Base-by-base conservation (phyloP, 495 filamentous ascomycete species). In the Bombardia bombarda region DNA sequence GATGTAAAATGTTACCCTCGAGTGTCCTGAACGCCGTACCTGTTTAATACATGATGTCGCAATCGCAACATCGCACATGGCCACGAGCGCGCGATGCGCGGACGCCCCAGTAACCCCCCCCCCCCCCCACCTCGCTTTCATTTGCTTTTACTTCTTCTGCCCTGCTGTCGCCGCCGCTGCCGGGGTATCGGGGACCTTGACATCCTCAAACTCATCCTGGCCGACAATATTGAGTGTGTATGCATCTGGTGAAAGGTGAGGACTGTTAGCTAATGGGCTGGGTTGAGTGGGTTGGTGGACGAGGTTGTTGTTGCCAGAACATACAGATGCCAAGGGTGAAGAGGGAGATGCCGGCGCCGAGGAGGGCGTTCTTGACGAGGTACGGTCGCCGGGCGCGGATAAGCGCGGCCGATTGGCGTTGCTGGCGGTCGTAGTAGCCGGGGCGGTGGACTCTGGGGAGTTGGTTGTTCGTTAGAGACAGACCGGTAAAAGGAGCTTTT, bases 131-230 rank as follows among this genome's bases (percentile, higher is more conserved):
- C n/a, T n/a, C n/a, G n/a, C n/a, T n/a, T 28, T 28, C 14, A 33
- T 33, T 33, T 33, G 32, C 34, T 9, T 20, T 61, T 37, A 65
- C 36, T 58, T 66, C 51, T 55, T 64, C 47, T 43, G 23, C 2
- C 14, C 20, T 19, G 23, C 7, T n/a, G 35, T 28, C 23, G 35
- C 19, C 24, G 39, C 45, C n/a, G 16, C 30, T 31, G 46, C 44
- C 7, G 57, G 82, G 6, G 75, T 69, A 56, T 84, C 82, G 37
- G 90, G 89, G 32, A 94, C 80, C 54, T 79, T 78, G 42, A 99
- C 89, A 59, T 99, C 92, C 52, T 90, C 87, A 75, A 99, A 99
- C 47, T 99, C 88, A 62, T 99, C 92, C 67, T 97, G 93, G 26
- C 88, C 83, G 57, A 99, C 82, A 19, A 84, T 88, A 40, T 69